phyloP scores from a whole-genome alignment of 495 filamentous ascomycete species.

The Lasiosphaeris hirsuta region DNA sequence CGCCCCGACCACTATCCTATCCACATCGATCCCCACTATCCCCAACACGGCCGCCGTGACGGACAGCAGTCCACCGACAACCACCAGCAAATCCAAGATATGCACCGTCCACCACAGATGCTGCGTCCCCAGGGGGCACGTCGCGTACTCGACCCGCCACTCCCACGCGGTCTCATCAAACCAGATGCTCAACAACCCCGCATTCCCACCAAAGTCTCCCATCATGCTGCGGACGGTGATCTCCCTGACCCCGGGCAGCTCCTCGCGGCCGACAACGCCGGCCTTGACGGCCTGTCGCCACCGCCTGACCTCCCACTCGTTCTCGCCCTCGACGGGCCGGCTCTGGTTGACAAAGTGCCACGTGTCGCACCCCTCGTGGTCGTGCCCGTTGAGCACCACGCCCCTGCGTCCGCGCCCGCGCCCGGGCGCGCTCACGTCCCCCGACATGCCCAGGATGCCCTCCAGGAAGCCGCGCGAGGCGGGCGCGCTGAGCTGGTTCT shows the following conservation, averaged over 20 bases:
- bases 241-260: conserved; percentile 65
- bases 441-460: conserved; percentile 74
- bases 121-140: conserved; percentile 76
- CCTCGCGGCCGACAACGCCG: conserved; percentile 31
- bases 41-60: conserved; percentile 19
- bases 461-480: conserved; percentile 68
- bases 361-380: conserved; percentile 89
- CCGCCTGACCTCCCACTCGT: conserved; percentile 41
- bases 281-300: conserved; percentile 37
- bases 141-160: conserved; percentile 78
- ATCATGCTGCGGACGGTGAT: conserved; percentile 98
- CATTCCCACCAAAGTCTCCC: conserved; percentile 88
- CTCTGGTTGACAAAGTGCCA: conserved; percentile 69
- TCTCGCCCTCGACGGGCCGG: conserved; percentile 23
- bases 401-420: conserved; percentile 58
- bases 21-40: conserved; percentile 24
- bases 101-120: conserved; percentile 95
- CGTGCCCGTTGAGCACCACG: conserved; percentile 85
- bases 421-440: conserved; percentile 49
- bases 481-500: conserved; percentile 78
- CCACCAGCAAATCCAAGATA: conserved; percentile 59
- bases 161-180: conserved; percentile 67
- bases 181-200: conserved; percentile 83
- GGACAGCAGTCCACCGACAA: conserved; percentile 34
- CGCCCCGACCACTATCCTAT: not conserved